These are phyloP conservation scores for Laetiporus sulphureus DNA, from an alignment of 1,284 basidiomycete genomes.

Conservation along the genomic window DNA sequence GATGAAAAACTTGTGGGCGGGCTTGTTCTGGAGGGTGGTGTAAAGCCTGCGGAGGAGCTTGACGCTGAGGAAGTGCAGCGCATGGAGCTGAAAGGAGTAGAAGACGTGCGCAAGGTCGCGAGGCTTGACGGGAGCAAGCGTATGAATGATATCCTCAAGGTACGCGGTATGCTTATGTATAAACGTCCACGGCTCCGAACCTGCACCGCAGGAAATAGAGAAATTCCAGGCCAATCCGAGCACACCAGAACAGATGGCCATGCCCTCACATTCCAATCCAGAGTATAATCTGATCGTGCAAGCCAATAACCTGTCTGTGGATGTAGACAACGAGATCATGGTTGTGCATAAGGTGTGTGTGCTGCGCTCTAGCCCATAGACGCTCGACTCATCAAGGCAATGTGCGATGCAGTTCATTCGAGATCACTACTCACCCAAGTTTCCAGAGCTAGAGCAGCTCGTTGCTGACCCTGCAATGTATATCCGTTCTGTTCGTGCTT, in stretches of 20 bases:
- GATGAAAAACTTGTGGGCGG: slow-evolving; percentile 41
- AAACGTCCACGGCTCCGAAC: not conserved
- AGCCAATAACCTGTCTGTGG: slow-evolving; percentile 97
- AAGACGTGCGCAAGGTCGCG: slow-evolving; percentile 83
- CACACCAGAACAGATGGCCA: slow-evolving; percentile 70
- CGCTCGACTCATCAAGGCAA: too few relatives aligned
- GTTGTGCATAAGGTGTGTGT: slow-evolving; percentile 85
- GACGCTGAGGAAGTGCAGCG: slow-evolving; percentile 89
- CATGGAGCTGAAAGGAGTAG: slow-evolving; percentile 81
- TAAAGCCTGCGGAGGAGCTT: slow-evolving; percentile 89
- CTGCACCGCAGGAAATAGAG: slow-evolving; percentile 67
- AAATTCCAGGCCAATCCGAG: slow-evolving; percentile 76
- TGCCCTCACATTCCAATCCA: slow-evolving; percentile 85
- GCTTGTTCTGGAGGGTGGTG: slow-evolving; percentile 84
- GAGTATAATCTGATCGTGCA: slow-evolving; percentile 97
- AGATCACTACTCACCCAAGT: slow-evolving; percentile 94
- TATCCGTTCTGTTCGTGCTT: slow-evolving; percentile 82
- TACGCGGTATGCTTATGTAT: slow-evolving; percentile 23
- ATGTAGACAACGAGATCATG: slow-evolving; percentile 97
- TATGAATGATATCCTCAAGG: slow-evolving; percentile 82
- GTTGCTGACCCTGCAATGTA: slow-evolving; percentile 91
- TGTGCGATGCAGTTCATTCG: slow-evolving; percentile 75
- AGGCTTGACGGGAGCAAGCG: slow-evolving; percentile 83
- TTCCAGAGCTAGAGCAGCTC: slow-evolving; percentile 95
- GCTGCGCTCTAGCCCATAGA: too few relatives aligned